Evolutionary conservation across 768 basidiomycete genomes (phyloP).

Genomic region (Auricularia sp.): DNA sequence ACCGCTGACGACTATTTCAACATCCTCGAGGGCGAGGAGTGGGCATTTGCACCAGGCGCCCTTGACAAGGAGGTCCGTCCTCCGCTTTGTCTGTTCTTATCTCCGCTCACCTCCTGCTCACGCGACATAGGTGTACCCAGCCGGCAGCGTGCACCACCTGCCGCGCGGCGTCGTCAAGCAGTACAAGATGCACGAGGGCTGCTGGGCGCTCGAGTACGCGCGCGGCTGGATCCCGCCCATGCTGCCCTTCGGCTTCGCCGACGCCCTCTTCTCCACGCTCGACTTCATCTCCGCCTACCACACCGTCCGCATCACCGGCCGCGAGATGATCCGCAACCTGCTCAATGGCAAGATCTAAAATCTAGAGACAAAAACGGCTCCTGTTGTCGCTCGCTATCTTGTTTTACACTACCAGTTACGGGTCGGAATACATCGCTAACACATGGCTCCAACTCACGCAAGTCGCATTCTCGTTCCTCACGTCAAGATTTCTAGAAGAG

Average conservation of each 20-base stretch:
- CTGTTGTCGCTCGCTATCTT: too few relatives aligned
- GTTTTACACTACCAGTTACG: too few relatives aligned
- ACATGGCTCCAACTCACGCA: too few relatives aligned
- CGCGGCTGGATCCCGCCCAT: conserved; percentile 95
- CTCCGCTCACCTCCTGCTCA: background rate
- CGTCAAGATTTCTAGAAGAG: too few relatives aligned
- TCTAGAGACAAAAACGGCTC: too few relatives aligned
- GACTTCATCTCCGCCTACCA: conserved; percentile 75
- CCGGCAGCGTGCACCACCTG: conserved; percentile 80
- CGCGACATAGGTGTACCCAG: conserved; percentile 40
- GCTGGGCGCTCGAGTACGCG: conserved; percentile 93
- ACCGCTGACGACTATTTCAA: conserved; percentile 98
- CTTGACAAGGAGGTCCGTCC: conserved; percentile 63
- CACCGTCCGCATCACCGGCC: conserved; percentile 64
- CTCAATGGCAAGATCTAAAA: conserved; percentile 73
- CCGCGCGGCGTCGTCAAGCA: conserved; percentile 82
- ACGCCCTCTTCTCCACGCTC: conserved; percentile 77
- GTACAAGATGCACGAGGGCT: conserved; percentile 95
- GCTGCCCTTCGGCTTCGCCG: conserved; percentile 89
- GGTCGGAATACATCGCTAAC: too few relatives aligned
- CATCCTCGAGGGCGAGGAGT: conserved; percentile 89
- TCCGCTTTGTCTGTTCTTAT: background rate
- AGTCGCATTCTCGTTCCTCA: too few relatives aligned
- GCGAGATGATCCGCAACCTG: conserved; percentile 77
- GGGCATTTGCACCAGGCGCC: conserved; percentile 77